phyloP scores from a whole-genome alignment of 176 grass and related monocot species.

The Phragmites australis region DNA sequence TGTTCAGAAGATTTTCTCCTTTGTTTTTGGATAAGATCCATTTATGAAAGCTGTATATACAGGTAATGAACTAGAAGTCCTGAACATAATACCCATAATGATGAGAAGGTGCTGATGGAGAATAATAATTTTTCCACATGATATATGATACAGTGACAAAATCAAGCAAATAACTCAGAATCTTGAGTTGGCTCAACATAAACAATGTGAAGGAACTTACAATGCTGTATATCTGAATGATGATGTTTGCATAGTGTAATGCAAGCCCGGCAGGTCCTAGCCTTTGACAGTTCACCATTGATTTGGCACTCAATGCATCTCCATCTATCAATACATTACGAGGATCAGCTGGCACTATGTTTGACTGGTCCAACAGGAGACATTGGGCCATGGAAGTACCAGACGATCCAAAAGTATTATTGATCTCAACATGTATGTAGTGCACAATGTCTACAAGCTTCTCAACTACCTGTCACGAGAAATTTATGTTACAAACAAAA shows the following conservation, averaged over 20 bases:
- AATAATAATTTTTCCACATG: background rate
- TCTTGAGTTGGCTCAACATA: background rate
- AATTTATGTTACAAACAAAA: slow-evolving; percentile 36
- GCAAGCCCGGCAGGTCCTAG: slow-evolving; percentile 69
- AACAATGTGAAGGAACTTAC: slow-evolving; percentile 57
- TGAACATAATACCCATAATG: background rate
- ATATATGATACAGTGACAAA: slow-evolving; percentile 8
- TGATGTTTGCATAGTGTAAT: slow-evolving; percentile 88
- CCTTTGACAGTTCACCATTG: slow-evolving; percentile 49
- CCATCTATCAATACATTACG: slow-evolving; percentile 45
- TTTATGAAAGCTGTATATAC: background rate
- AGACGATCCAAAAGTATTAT: slow-evolving; percentile 53
- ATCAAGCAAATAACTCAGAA: slow-evolving; percentile 19
- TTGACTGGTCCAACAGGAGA: slow-evolving; percentile 20
- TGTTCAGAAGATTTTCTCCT: background rate
- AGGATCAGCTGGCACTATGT: slow-evolving; percentile 16
- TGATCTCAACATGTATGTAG: slow-evolving; percentile 85
- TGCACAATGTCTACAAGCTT: slow-evolving; percentile 89
- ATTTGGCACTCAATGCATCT: slow-evolving; percentile 45
- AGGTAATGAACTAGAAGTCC: slow-evolving; percentile 1
- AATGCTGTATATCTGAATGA: slow-evolving; percentile 75
- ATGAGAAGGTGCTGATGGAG: background rate
- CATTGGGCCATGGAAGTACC: slow-evolving; percentile 53
- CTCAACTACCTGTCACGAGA: slow-evolving; percentile 68
- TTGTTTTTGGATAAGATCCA: background rate